Evolutionary conservation across 148 eudicot genomes (phyloP).

Genomic region (Drosera capensis): DNA sequence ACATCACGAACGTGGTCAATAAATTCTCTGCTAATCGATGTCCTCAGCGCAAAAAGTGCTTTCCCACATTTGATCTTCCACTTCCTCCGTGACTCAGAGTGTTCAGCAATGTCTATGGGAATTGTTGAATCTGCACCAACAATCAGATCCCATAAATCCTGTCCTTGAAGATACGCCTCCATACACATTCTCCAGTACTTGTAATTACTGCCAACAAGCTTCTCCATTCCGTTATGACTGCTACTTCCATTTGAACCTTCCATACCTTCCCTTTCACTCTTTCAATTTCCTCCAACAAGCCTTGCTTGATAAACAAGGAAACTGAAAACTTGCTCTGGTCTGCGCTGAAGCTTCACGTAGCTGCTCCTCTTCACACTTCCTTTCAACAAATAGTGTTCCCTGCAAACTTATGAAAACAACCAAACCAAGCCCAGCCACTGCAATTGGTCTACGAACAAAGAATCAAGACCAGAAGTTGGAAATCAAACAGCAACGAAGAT

Average conservation of each 20-base stretch:
- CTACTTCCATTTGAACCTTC: neutral
- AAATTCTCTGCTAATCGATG: neutral
- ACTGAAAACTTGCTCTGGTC: neutral
- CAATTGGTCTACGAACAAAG: too few relatives aligned
- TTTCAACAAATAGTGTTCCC: too few relatives aligned
- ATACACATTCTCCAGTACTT: too few relatives aligned
- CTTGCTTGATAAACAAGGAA: neutral
- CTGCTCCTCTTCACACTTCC: too few relatives aligned
- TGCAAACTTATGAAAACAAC: too few relatives aligned
- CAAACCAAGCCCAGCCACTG: too few relatives aligned
- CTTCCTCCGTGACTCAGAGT: neutral
- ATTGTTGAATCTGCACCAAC: neutral
- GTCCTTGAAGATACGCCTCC: too few relatives aligned
- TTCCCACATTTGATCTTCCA: constrained; percentile 10
- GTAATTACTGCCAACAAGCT: neutral
- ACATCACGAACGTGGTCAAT: constrained; percentile 7
- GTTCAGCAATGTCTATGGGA: neutral
- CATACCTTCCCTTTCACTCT: neutral
- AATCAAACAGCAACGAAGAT: too few relatives aligned
- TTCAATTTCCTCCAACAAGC: neutral
- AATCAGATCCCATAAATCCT: neutral
- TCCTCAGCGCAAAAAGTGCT: constrained; percentile 8
- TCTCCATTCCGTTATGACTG: neutral
- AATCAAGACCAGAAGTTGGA: too few relatives aligned
- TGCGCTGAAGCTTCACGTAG: too few relatives aligned